Evolutionary conservation across 257 asterid genomes (phyloP).

Genomic region (Solanum raphanifolium): DNA sequence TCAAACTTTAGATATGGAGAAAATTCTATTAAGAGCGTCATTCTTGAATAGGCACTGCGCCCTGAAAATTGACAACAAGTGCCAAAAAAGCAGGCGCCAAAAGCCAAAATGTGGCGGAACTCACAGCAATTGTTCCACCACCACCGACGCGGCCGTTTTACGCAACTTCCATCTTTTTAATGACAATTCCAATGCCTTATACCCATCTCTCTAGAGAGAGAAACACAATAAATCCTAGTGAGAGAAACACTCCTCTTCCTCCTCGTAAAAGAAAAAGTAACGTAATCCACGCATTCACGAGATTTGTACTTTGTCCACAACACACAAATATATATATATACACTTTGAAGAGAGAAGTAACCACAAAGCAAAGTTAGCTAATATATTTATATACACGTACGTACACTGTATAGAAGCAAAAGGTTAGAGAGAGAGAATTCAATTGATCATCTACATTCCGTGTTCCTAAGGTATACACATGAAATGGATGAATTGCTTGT

Average conservation of each 20-base stretch:
- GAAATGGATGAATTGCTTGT: neutral
- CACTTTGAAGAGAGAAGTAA: slow-evolving; percentile 25
- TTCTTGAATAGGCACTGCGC: rapidly evolving
- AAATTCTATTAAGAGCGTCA: rapidly evolving
- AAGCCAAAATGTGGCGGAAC: neutral
- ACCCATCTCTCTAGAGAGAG: neutral
- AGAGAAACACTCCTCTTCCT: neutral
- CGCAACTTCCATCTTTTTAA: slow-evolving; percentile 4
- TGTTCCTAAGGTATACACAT: slow-evolving; percentile 10
- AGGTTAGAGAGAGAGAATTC: neutral
- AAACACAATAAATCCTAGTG: neutral
- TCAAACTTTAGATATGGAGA: no score
- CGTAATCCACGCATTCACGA: slow-evolving; percentile 43
- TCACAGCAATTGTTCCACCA: neutral
- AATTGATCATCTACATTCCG: slow-evolving; percentile 12
- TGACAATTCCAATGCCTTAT: slow-evolving; percentile 2
- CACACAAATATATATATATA: neutral
- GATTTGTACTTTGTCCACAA: slow-evolving; percentile 21
- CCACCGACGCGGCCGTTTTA: slow-evolving; percentile 7
- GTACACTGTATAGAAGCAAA: neutral
- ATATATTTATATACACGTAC: neutral
- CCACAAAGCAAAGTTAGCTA: slow-evolving; percentile 22
- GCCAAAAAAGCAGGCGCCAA: slow-evolving; percentile 16
- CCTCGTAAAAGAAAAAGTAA: slow-evolving; percentile 18
- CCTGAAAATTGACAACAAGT: neutral